A percentile compares a stretch with the other conserved stretches of the same genome.
Conservation (phyloP, 2,329 filamentous ascomycete genomes). For the Gnomoniopsis sp. region DNA sequence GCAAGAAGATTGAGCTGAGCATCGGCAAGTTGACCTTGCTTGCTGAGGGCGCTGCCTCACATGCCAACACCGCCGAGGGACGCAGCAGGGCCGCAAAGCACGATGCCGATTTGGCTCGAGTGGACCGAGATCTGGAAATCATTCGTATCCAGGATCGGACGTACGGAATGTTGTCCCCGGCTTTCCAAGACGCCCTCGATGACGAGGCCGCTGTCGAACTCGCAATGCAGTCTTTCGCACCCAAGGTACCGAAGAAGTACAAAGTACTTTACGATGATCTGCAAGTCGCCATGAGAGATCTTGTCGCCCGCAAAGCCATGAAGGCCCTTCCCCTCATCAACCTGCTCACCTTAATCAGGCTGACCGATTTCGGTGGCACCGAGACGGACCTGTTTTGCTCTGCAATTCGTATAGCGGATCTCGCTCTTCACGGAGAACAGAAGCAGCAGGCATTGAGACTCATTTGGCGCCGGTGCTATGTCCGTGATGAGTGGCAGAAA, state of each 20-base stretch:
- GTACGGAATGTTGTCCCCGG: constrained; percentile 66
- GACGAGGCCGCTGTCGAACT: constrained; percentile 73
- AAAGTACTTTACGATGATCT: constrained; percentile 69
- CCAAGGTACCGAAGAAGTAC: constrained; percentile 54
- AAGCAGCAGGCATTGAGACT: constrained; percentile 55
- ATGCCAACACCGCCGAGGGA: constrained; percentile 21
- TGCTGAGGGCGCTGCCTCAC: constrained; percentile 48
- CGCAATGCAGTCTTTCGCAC: constrained; percentile 65
- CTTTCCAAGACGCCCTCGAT: constrained; percentile 72
- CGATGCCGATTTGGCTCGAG: constrained; percentile 42
- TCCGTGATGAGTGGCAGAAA: constrained; percentile 79
- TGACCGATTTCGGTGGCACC: constrained; percentile 48
- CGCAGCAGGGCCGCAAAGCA: constrained; percentile 27
- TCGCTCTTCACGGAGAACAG: constrained; percentile 52
- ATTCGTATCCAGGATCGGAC: constrained; percentile 78
- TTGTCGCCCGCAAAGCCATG: constrained; percentile 71
- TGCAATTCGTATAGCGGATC: constrained; percentile 62
- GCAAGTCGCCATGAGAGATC: constrained; percentile 63
- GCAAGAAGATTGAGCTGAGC: constrained; percentile 88
- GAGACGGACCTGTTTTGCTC: constrained; percentile 69
- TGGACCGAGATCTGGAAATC: constrained; percentile 63
- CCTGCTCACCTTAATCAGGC: constrained; percentile 69
- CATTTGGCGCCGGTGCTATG: constrained; percentile 85
- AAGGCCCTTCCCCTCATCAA: constrained; percentile 66
- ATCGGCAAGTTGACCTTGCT: constrained; percentile 79